phyloP scores from a whole-genome alignment of 495 filamentous ascomycete genomes.

The Xylaria longipes region DNA sequence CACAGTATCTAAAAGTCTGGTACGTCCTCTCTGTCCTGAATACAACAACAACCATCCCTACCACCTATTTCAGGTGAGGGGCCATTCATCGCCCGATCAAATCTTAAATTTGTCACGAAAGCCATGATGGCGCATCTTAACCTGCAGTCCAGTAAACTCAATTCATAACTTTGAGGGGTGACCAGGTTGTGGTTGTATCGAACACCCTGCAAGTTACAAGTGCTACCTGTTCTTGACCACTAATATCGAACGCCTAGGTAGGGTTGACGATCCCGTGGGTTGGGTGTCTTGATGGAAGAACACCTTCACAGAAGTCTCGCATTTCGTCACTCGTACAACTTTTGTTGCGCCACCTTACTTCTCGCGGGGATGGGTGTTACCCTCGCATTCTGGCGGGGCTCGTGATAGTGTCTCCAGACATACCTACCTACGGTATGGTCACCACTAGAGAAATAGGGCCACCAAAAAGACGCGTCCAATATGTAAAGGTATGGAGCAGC shows the following conservation, averaged over 20 bases:
- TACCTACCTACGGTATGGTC: not conserved
- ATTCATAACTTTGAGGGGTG: not conserved
- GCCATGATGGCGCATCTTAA: not conserved
- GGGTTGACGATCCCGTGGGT: conserved; percentile 26
- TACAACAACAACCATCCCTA: not conserved
- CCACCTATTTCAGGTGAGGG: not conserved
- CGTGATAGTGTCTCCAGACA: conserved; percentile 22
- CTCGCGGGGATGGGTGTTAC: conserved; percentile 6
- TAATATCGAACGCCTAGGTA: not conserved
- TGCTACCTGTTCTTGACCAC: not conserved
- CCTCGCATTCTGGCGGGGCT: conserved; percentile 12
- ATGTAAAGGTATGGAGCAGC: not conserved
- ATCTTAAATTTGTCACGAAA: not conserved
- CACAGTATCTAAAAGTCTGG: not conserved
- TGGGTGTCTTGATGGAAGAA: conserved; percentile 13
- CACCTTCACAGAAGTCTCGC: not conserved
- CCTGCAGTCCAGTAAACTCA: not conserved
- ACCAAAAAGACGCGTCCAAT: not conserved
- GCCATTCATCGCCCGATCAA: not conserved
- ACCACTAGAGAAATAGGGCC: not conserved
- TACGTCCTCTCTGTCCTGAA: not conserved
- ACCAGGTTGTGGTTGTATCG: conserved; percentile 1
- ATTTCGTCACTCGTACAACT: not conserved
- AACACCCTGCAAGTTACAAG: not conserved
- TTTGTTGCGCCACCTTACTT: not conserved